A percentile compares a stretch with the other conserved stretches of the same genome.
Conservation (phyloP, 176 grass and related monocot genomes). For the Calamus simplicifolius region DNA sequence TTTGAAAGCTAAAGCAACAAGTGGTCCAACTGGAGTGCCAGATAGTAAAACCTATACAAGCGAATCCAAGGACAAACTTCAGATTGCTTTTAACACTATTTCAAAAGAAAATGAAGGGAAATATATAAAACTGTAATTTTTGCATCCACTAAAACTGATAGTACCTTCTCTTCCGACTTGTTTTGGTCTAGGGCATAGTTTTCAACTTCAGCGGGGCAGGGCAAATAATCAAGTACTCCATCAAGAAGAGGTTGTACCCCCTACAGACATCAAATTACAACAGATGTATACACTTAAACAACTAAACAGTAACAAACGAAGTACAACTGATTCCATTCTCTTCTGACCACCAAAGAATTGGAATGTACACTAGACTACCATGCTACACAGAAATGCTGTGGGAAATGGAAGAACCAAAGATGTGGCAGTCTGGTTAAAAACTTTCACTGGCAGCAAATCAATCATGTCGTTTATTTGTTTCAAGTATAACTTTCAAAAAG, state of each 20-base stretch:
- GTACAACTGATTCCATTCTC: no score
- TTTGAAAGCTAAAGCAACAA: slow-evolving; percentile 94
- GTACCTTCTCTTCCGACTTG: slow-evolving; percentile 94
- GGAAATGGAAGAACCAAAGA: no score
- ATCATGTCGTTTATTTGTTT: no score
- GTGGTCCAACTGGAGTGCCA: slow-evolving; percentile 61
- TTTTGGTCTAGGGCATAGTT: slow-evolving; percentile 91
- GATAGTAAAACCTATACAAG: slow-evolving; percentile 55
- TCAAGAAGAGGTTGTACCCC: slow-evolving; percentile 91
- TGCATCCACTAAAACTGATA: background rate
- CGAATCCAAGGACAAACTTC: slow-evolving; percentile 7
- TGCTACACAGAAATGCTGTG: no score
- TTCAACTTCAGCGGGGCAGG: slow-evolving; percentile 75
- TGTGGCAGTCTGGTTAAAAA: no score
- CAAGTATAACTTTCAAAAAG: no score
- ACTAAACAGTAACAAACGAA: no score
- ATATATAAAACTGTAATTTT: no score
- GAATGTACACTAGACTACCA: no score
- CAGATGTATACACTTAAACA: background rate
- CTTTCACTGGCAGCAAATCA: no score
- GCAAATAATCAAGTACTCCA: slow-evolving; percentile 92
- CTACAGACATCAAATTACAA: slow-evolving; percentile 39
- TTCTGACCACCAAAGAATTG: no score
- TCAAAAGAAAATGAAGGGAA: slow-evolving; percentile 8
- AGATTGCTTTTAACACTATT: background rate